Conservation (phyloP, 495 filamentous ascomycete species). For the Coniosporium apollinis region DNA sequence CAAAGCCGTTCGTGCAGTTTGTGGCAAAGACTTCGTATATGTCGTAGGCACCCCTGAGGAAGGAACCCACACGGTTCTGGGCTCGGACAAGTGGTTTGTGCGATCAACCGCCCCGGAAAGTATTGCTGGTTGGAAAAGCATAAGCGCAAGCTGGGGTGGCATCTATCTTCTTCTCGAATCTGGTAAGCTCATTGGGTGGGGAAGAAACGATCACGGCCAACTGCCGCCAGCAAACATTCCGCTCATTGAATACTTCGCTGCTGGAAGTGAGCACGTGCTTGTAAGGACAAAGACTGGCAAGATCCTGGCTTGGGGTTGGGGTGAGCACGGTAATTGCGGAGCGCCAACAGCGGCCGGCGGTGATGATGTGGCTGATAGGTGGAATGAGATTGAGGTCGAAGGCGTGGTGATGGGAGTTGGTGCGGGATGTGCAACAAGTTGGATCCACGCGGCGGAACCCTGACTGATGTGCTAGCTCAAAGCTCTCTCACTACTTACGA, state of each 20-base stretch:
- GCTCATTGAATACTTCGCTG: conserved; percentile 38
- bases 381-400: conserved; percentile 25
- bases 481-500: too few species aligned
- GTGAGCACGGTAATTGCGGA: conserved; percentile 94
- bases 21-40: conserved; percentile 70
- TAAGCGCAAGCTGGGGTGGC: conserved; percentile 67
- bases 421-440: conserved; percentile 82
- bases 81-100: conserved; percentile 53
- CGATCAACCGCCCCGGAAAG: conserved; percentile 23
- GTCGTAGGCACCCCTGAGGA: conserved; percentile 41
- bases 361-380: conserved; percentile 44
- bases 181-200: conserved; percentile 46
- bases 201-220: conserved; percentile 70
- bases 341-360: conserved; percentile 36
- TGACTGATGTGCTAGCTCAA: too few species aligned
- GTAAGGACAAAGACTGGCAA: conserved; percentile 41
- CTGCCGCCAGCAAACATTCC: conserved; percentile 44
- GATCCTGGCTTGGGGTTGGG: conserved; percentile 81
- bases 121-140: conserved; percentile 33
- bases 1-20: conserved; percentile 41
- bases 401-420: conserved; percentile 38
- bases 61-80: conserved; percentile 35
- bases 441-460: conserved; percentile 36
- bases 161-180: conserved; percentile 48
- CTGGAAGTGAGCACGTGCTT: conserved; percentile 76